phyloP scores from a whole-genome alignment of 1,139 yeast species.

The Kurtzmaniella quercitrusa region DNA sequence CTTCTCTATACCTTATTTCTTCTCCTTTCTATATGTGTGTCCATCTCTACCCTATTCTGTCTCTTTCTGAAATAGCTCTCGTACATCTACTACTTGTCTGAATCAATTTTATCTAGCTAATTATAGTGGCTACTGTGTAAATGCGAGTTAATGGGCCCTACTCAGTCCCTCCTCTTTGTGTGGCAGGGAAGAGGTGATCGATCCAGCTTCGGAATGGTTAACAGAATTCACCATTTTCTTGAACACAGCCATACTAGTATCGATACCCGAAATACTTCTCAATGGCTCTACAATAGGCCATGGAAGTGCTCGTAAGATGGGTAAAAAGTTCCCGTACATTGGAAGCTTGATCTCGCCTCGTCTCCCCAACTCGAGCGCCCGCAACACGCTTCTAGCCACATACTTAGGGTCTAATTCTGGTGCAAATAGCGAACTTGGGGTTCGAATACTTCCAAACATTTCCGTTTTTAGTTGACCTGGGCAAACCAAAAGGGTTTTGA shows the following conservation, averaged over 20 bases:
- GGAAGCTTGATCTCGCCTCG: slow-evolving; percentile 73
- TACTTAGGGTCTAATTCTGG: slow-evolving; percentile 70
- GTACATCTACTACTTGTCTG: too few species aligned
- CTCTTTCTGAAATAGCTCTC: too few species aligned
- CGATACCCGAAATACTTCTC: slow-evolving; percentile 60
- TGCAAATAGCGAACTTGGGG: slow-evolving; percentile 73
- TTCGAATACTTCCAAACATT: slow-evolving; percentile 65
- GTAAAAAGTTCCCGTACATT: slow-evolving; percentile 67
- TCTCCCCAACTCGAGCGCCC: slow-evolving; percentile 55
- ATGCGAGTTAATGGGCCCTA: too few species aligned
- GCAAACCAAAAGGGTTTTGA: slow-evolving; percentile 71
- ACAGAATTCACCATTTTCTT: slow-evolving; percentile 8
- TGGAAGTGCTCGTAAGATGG: slow-evolving; percentile 66
- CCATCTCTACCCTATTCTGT: too few species aligned
- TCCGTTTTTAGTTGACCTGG: slow-evolving; percentile 81
- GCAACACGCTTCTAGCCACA: slow-evolving; percentile 59
- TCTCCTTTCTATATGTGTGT: too few species aligned
- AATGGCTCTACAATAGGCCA: slow-evolving; percentile 61
- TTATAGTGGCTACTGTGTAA: too few species aligned
- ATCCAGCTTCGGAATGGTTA: background rate
- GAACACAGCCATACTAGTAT: slow-evolving; percentile 46
- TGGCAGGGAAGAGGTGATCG: background rate
- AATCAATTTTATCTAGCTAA: too few species aligned
- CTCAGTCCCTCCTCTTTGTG: too few species aligned
- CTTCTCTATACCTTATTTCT: too few species aligned